These are phyloP conservation scores for Abortiporus biennis DNA, from an alignment of 1,284 basidiomycete genomes.

Conservation along the genomic window DNA sequence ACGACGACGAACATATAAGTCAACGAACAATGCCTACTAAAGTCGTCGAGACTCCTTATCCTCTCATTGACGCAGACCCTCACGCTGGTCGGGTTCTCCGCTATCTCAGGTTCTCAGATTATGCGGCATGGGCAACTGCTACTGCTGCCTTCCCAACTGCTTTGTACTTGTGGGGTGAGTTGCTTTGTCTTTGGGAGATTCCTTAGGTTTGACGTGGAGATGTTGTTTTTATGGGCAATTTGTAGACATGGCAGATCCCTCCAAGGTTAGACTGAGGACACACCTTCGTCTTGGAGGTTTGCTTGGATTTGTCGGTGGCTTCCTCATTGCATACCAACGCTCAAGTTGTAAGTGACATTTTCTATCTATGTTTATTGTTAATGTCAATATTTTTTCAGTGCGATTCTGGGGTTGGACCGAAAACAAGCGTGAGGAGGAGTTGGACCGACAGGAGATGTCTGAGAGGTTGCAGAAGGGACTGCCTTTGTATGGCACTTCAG, in stretches of 20 bases:
- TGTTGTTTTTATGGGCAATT: constrained; percentile 2
- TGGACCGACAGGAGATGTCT: constrained; percentile 73
- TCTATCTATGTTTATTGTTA: constrained; percentile 9
- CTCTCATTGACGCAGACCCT: constrained; percentile 90
- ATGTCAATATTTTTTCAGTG: constrained; percentile 40
- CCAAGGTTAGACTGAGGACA: constrained; percentile 34
- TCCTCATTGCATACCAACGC: constrained; percentile 90
- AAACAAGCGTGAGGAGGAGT: constrained; percentile 78
- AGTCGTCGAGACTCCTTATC: constrained; percentile 67
- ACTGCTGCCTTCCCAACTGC: constrained; percentile 77
- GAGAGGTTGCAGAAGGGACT: constrained; percentile 69
- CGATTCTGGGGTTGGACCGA: constrained; percentile 98
- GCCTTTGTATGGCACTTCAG: constrained; percentile 79
- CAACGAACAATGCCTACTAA: constrained; percentile 71
- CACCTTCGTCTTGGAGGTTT: constrained; percentile 40
- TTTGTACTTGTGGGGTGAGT: constrained; percentile 72
- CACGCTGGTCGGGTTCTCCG: constrained; percentile 84
- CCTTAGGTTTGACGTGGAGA: too few species aligned
- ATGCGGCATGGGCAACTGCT: constrained; percentile 76
- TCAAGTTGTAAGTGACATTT: constrained; percentile 62
- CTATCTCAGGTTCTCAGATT: constrained; percentile 89
- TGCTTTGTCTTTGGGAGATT: too few species aligned
- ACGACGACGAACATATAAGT: too few species aligned
- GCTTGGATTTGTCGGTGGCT: constrained; percentile 81
- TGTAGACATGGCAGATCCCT: constrained; percentile 42